These are phyloP conservation scores for Nothophytophthora sp. DNA, from an alignment of 352 stramenopile genomes.

Conservation along the genomic window DNA sequence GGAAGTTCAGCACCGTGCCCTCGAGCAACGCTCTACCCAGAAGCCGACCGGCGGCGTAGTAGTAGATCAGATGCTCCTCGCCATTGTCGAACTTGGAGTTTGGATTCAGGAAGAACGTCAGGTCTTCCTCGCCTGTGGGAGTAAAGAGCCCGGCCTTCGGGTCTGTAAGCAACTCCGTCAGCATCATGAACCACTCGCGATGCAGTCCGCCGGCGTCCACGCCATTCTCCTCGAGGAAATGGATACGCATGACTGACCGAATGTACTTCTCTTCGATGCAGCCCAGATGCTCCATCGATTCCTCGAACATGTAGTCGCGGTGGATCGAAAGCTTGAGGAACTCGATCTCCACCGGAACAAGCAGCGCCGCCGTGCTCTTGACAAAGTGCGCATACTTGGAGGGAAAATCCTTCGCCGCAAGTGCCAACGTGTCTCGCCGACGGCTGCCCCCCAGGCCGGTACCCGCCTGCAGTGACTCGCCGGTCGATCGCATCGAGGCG, in stretches of 20 bases:
- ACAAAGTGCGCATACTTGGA: conserved; percentile 59
- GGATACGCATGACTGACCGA: conserved; percentile 66
- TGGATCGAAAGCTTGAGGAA: conserved; percentile 53
- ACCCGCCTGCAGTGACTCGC: conserved; percentile 31
- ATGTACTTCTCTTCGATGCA: conserved; percentile 58
- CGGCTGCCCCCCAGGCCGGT: conserved; percentile 28
- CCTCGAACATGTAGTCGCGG: conserved; percentile 55
- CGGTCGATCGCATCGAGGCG: conserved; percentile 28
- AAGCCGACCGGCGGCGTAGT: conserved; percentile 52
- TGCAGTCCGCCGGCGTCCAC: conserved; percentile 87
- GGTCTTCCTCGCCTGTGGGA: conserved; percentile 50
- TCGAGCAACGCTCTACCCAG: conserved; percentile 80
- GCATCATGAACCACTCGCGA: conserved; percentile 88
- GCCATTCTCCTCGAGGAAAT: conserved; percentile 82
- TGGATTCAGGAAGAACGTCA: conserved; percentile 63
- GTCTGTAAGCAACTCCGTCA: conserved; percentile 61
- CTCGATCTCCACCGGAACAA: conserved; percentile 43
- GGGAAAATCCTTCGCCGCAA: conserved; percentile 41
- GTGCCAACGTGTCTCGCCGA: conserved; percentile 26
- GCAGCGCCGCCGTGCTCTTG: conserved; percentile 27
- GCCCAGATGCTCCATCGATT: conserved; percentile 64
- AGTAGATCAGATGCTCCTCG: conserved; percentile 73
- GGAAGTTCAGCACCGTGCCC: conserved; percentile 93
- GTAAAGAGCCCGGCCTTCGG: conserved; percentile 55
- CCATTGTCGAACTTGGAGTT: conserved; percentile 59